These are phyloP conservation scores for Juglanconis sp. DNA, from an alignment of 2,329 filamentous ascomycete genomes.

Conservation along the genomic window DNA sequence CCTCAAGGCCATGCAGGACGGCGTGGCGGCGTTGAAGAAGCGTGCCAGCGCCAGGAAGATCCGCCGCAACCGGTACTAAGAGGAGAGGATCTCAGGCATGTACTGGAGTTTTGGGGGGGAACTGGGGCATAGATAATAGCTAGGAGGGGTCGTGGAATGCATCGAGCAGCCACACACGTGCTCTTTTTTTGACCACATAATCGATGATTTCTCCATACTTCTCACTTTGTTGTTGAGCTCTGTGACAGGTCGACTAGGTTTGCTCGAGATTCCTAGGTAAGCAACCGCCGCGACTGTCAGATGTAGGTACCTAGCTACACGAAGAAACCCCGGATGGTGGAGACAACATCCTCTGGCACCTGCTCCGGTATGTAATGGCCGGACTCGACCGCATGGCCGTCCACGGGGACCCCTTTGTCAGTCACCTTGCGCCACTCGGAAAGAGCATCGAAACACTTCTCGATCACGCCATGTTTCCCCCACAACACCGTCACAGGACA, in stretches of 20 bases:
- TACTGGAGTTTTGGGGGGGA: not conserved
- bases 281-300: not conserved
- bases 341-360: conserved; percentile 42
- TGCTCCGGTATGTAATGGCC: conserved; percentile 53
- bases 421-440: conserved; percentile 49
- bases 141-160: too few relatives aligned
- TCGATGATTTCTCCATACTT: too few relatives aligned
- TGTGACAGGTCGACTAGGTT: too few relatives aligned
- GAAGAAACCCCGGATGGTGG: conserved; percentile 36
- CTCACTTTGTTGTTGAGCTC: too few relatives aligned
- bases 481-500: conserved; percentile 49
- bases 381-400: conserved; percentile 41
- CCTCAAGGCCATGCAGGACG: conserved; percentile 38
- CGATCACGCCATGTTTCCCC: conserved; percentile 46
- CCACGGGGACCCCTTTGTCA: conserved; percentile 30
- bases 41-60: not conserved
- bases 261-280: too few relatives aligned
- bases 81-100: not conserved
- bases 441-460: conserved; percentile 45
- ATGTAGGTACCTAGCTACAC: not conserved
- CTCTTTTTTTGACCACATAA: too few relatives aligned
- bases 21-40: conserved; percentile 18
- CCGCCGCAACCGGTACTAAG: conserved; percentile 10
- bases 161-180: too few relatives aligned
- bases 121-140: not conserved